Base-by-base conservation (phyloP, 495 filamentous ascomycete species). In the Aspergillus diversus region DNA sequence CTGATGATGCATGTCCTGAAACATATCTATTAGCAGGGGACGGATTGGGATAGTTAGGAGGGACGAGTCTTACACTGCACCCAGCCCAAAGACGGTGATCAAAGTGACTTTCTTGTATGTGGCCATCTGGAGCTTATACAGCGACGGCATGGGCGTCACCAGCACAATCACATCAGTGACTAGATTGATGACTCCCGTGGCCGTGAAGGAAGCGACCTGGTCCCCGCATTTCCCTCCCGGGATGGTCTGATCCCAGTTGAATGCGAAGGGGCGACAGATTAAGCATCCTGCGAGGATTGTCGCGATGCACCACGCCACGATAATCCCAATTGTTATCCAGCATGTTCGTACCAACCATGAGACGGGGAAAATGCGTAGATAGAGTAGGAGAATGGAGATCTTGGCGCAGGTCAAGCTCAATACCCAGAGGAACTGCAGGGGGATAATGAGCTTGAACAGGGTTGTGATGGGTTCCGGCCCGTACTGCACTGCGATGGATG, bases 131-230 rank as follows among this genome's bases (percentile, higher is more conserved):
- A 68, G 56, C 50, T 32, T 42, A 46, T 63, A 70, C 11, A 70
- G 43, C 27, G 46, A 43, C 5, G 65, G 62, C 65, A 67, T 67
- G 1, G 68, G 65, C 6, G 50, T 62, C 3, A 75, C 55, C 12
- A 84, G 77, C 34, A 84, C 79, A 39, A 79, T 69, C 16, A 84
- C 21, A 59, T 85, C 82, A 13, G 76, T 80, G 8, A 70, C 51
- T 8, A 83, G 76, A 15, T 74, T 75, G 34, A 84, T 73, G 0
- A 73, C 72, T 3, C 79, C 76, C 34, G 80, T 81, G 9, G 39
- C 53, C 2, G 52, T 63, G 27, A 63, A 67, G 4, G 51, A 53
- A 0, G 53, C 32, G 13, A 77, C 70, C 39, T 78, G 77, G 53
- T 80, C 70, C 48, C 85, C 75, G 63, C 85, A 87, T 17, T 60